These are phyloP conservation scores for Arthrobotrys conoides DNA, from an alignment of 2,329 filamentous ascomycete genomes.

Conservation along the genomic window DNA sequence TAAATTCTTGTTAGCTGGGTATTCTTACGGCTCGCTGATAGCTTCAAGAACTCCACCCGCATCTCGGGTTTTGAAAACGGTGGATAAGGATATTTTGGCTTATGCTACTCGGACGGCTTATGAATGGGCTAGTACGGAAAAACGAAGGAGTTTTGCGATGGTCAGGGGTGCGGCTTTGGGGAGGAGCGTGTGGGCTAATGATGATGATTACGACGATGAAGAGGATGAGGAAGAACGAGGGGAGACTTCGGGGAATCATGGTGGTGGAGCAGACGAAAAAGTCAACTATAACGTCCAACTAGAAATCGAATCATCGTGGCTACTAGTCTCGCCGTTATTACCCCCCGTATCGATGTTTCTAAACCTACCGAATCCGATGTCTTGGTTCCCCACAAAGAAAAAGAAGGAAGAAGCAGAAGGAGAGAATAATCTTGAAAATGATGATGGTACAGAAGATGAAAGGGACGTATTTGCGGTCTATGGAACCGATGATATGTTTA, in stretches of 20 bases:
- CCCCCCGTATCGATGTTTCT: slow-evolving; percentile 69
- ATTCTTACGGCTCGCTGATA: slow-evolving; percentile 91
- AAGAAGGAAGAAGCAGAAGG: slow-evolving; percentile 61
- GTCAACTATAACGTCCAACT: slow-evolving; percentile 48
- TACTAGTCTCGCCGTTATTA: slow-evolving; percentile 63
- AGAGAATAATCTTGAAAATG: slow-evolving; percentile 38
- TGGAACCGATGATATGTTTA: slow-evolving; percentile 82
- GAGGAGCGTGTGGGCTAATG: slow-evolving; percentile 28
- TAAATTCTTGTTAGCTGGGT: slow-evolving; percentile 78
- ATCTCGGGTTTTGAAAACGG: slow-evolving; percentile 66
- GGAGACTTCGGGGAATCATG: neutral
- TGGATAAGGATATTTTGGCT: slow-evolving; percentile 66
- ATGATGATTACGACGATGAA: slow-evolving; percentile 16
- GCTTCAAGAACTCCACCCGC: slow-evolving; percentile 78
- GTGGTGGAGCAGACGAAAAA: slow-evolving; percentile 10
- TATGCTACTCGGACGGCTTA: slow-evolving; percentile 56
- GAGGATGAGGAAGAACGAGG: neutral
- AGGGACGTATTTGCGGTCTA: slow-evolving; percentile 76
- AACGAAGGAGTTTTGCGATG: slow-evolving; percentile 59
- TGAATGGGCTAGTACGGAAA: slow-evolving; percentile 56
- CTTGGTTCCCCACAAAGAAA: slow-evolving; percentile 33
- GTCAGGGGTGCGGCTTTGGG: slow-evolving; percentile 38
- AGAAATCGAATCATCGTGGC: slow-evolving; percentile 32
- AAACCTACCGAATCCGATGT: slow-evolving; percentile 47
- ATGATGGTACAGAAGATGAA: too few species aligned